Conservation (phyloP, 2,329 filamentous ascomycete species). For the Fusarium secorum region DNA sequence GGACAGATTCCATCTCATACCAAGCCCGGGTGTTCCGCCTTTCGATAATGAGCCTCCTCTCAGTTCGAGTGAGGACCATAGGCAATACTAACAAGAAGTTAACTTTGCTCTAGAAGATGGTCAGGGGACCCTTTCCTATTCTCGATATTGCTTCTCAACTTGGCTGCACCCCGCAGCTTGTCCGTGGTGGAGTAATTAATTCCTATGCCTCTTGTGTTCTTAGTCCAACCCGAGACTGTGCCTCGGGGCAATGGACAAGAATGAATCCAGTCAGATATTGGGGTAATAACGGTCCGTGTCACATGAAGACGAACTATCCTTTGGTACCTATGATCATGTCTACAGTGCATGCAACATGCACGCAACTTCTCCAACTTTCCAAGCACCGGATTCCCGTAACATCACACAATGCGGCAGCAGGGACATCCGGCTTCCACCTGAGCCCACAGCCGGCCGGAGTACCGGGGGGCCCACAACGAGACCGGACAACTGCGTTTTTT, state of each 20-base stretch:
- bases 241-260: slow-evolving; percentile 14
- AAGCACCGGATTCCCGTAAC: background rate
- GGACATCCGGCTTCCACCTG: slow-evolving; percentile 29
- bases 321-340: too few relatives aligned
- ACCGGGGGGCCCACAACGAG: slow-evolving; percentile 23
- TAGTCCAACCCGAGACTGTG: background rate
- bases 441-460: slow-evolving; percentile 33
- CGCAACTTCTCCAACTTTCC: slow-evolving; percentile 32
- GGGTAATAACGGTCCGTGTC: slow-evolving; percentile 18
- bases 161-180: slow-evolving; percentile 37
- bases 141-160: slow-evolving; percentile 8
- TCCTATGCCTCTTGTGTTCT: slow-evolving; percentile 7
- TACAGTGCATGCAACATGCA: slow-evolving; percentile 20
- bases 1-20: background rate
- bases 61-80: background rate
- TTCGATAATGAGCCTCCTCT: background rate
- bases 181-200: slow-evolving; percentile 23
- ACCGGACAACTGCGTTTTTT: slow-evolving; percentile 23
- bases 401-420: slow-evolving; percentile 23
- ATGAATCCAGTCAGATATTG: background rate
- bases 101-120: slow-evolving; percentile 3
- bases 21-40: background rate
- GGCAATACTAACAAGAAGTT: background rate
- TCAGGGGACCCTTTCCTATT: slow-evolving; percentile 15
- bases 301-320: too few relatives aligned